Percentiles rank a stretch among this genome's conserved stretches.
Evolutionary conservation across 805 yeast genomes (phyloP).

Genomic region (Barnettozyma pratensis): DNA sequence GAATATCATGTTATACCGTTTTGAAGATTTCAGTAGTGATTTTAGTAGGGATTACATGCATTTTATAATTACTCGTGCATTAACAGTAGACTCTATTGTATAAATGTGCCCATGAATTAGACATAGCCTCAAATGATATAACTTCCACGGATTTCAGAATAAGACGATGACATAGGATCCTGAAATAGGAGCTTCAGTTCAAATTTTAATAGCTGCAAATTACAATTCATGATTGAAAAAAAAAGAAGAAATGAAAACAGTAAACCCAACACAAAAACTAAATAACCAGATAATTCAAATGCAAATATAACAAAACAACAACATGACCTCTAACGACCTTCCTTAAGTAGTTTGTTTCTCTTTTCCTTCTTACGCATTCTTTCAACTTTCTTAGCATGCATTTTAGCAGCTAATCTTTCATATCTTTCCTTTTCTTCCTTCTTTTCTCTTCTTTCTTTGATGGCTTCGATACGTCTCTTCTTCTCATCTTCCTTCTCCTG

Average conservation of each 20-base stretch:
- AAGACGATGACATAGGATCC: too few species aligned
- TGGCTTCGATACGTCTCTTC: slow-evolving; percentile 45
- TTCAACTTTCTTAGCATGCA: slow-evolving; percentile 90
- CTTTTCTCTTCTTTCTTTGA: slow-evolving; percentile 71
- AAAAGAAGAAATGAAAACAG: neutral
- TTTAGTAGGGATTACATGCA: too few species aligned
- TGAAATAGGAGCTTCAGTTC: too few species aligned
- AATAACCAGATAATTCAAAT: neutral
- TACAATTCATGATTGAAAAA: neutral
- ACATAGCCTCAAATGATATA: too few species aligned
- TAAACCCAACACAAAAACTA: neutral
- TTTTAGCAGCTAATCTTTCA: slow-evolving; percentile 73
- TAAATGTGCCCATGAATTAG: too few species aligned
- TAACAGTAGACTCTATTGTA: too few species aligned
- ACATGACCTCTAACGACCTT: slow-evolving; percentile 47
- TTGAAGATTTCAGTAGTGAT: too few species aligned
- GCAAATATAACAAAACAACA: neutral
- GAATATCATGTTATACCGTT: too few species aligned
- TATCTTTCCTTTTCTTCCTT: slow-evolving; percentile 86
- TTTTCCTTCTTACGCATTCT: slow-evolving; percentile 87
- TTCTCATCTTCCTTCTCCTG: slow-evolving; percentile 68
- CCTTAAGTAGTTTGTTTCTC: slow-evolving; percentile 89
- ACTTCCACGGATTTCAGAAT: too few species aligned
- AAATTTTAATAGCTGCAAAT: neutral
- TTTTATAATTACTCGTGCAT: too few species aligned